A percentile compares a stretch with the other conserved stretches of the same genome.
Evolutionary conservation across 2,329 filamentous ascomycete species (phyloP).

Genomic region (Fusarium sp.): DNA sequence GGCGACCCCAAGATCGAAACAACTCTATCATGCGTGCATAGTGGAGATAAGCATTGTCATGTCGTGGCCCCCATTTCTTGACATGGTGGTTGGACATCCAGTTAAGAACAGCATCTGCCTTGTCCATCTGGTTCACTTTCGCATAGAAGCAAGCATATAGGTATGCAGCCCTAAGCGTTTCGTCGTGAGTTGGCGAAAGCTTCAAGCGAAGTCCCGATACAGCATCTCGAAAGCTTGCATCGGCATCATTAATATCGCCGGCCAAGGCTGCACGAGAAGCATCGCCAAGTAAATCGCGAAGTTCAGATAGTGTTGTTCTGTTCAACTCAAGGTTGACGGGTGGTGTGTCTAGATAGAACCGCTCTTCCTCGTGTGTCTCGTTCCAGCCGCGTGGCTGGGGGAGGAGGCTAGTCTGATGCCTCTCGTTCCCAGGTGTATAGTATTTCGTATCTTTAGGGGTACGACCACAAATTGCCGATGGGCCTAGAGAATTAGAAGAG

Average conservation of each 20-base stretch:
- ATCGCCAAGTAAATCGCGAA: background rate
- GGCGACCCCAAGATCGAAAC: background rate
- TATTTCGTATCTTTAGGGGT: background rate
- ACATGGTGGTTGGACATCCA: background rate
- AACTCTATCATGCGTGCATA: background rate
- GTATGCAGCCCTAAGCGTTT: background rate
- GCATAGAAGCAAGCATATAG: background rate
- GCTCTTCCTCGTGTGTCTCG: background rate
- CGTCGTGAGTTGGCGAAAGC: background rate
- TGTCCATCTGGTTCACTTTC: background rate
- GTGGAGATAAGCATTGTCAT: background rate
- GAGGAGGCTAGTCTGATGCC: background rate
- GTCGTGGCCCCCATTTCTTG: background rate
- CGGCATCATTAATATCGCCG: background rate
- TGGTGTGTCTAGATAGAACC: background rate
- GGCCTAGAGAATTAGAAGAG: background rate
- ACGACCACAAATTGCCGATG: background rate
- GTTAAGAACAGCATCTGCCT: background rate
- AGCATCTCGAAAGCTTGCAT: background rate
- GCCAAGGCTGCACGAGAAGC: background rate
- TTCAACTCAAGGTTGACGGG: background rate
- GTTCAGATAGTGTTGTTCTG: background rate
- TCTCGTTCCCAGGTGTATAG: background rate
- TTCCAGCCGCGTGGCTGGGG: background rate
- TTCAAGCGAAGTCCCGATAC: background rate